Evolutionary conservation across 331 rosid genomes (phyloP), one percentile per base, ranked within the genome.

Genomic region (Acacia concinna): DNA sequence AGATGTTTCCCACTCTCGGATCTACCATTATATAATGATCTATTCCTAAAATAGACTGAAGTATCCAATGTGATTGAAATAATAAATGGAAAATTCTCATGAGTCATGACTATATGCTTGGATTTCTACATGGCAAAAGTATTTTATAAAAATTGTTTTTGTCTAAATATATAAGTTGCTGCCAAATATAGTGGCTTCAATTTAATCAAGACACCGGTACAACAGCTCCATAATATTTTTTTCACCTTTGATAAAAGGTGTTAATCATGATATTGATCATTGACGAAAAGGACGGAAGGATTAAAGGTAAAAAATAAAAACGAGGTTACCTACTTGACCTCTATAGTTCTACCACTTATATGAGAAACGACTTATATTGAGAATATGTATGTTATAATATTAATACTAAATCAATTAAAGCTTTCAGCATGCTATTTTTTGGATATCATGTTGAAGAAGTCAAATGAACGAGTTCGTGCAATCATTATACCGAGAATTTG

Each of bases 101-200:
- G 82, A 81, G 5, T 52, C 60, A 21, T 52, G 82, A 81, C 85
- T 75, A 43, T 49, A 37, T 66, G 34, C 70, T 79, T 81, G 73
- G 49, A 79, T 71, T n/a, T 71, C 60, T 76, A 18, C 71, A 62
- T 59, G 30, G 38, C 32, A 60, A 77, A 78, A 68, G 51, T 71
- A 67, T 72, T 54, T 62, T 41, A 79, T 71, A 57, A 77, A 47
- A 79, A 27, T 2, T 25, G 21, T 40, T 65, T 60, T 64, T 56
- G 38, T 60, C 41, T 49, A 27, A 51, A 46, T 75, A 74, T 38
- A 73, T 54, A 54, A 71, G 23, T 54, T 15, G 17, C 37, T 69
- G 27, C 57, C 32, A 31, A 41, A 46, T 56, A n/a, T 63, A 66
- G 17, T 66, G 41, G 41, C 44, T 64, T 62, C 41, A 38, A 23